Evolutionary conservation across 768 basidiomycete genomes (phyloP), one percentile per base, ranked within the genome.

Genomic region (Russula sp.): DNA sequence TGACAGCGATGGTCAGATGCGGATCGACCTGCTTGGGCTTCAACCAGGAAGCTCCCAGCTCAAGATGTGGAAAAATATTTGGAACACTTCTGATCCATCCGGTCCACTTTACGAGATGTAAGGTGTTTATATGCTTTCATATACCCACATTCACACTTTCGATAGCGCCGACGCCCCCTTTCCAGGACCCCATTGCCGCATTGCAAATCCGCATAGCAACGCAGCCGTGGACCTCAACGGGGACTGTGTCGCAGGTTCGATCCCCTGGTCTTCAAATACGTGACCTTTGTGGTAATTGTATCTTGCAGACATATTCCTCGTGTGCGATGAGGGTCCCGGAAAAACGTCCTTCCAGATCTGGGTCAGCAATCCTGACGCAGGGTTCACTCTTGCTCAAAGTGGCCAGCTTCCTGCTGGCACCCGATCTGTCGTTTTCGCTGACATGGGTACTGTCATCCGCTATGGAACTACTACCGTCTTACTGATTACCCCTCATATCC

Each of bases 181-280:
- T 67, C 73, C 78, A 22, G 86, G 83, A 14, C 67, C 78, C 16
- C 84, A 85, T 48, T 99, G 97, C 74, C 80, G 75, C 10, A 73
- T 93, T n/a, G 82, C 91, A 11, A 86, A 87, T 66, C 95, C 96
- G 6, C 97, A 98, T 71, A 94, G 90, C 71, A 97, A 95, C 73
- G 95, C 94, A 0, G 88, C 94, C 18, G 82, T 98, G 5, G 97
- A 99, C 70, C 76, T 99, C 44, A 84, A 98, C 65, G 97, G 97
- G 13, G 97, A 99, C 73, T 98, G 97, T 73, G 79, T 97, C 4
- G 93, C 95, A 66, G 93, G 93, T 89, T 64, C 66, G 79, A 75
- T 10, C 27, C 48, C 13, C 42, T 32, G 18, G 22, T 8, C 8
- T 34, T 52, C 6, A 14, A 0, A 37, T 50, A 3, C 22, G 32